A percentile compares a stretch with the other conserved stretches of the same genome.
phyloP scores from a whole-genome alignment of 106 monocot genomes.

The Narthecium ossifragum region DNA sequence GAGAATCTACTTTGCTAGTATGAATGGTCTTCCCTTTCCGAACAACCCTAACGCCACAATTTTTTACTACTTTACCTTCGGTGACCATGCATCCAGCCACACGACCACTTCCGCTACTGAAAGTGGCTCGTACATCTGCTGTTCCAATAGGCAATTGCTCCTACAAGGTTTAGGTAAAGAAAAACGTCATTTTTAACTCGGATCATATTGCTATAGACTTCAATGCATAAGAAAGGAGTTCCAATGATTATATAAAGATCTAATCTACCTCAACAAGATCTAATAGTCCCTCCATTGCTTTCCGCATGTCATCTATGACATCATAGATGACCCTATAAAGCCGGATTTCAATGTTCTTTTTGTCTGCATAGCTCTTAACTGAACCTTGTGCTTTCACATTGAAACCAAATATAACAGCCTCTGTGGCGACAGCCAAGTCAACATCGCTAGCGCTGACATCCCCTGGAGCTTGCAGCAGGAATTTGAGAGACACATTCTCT shows the following conservation, averaged over 20 bases:
- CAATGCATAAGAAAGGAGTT: neutral
- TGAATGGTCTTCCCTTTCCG: constrained; percentile 64
- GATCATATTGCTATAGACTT: neutral
- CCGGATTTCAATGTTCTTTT: constrained; percentile 84
- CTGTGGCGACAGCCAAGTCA: constrained; percentile 79
- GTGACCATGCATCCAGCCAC: constrained; percentile 96
- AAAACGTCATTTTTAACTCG: too few relatives aligned
- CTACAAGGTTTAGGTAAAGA: constrained; percentile 24
- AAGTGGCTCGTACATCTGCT: constrained; percentile 72
- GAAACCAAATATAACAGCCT: constrained; percentile 90
- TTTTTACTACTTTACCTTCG: constrained; percentile 79
- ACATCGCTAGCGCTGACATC: constrained; percentile 86
- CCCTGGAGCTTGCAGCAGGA: constrained; percentile 89
- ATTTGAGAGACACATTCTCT: constrained; percentile 80
- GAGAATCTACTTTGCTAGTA: constrained; percentile 58
- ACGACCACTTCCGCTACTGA: constrained; percentile 92
- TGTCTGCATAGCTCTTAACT: constrained; percentile 84
- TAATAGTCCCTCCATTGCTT: constrained; percentile 95
- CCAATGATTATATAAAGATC: neutral
- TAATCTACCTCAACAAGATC: constrained; percentile 79
- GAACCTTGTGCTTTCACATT: constrained; percentile 87
- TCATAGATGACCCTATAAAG: constrained; percentile 90
- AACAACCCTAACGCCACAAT: constrained; percentile 61
- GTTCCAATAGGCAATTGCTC: constrained; percentile 82
- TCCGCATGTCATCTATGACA: constrained; percentile 79